A percentile compares a stretch with the other conserved stretches of the same genome.
Conservation (phyloP, 192 early-diverging fungal species). For the Umbelopsis sp. region DNA sequence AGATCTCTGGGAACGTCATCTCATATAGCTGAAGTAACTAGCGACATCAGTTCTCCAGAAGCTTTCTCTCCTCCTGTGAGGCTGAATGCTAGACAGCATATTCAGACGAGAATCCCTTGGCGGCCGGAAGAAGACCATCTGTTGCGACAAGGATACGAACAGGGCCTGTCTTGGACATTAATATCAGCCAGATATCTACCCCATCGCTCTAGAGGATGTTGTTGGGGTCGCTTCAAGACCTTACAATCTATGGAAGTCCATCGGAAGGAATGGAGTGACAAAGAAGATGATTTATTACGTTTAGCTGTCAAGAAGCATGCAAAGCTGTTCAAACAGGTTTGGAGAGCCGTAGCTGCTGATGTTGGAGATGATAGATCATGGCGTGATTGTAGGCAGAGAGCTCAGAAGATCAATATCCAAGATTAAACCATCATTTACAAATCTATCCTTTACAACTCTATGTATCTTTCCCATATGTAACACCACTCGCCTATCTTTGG, state of each 20-base stretch:
- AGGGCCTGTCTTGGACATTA: constrained; percentile 35
- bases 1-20: background rate
- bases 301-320: constrained; percentile 29
- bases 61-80: background rate
- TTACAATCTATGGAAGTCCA: constrained; percentile 25
- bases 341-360: constrained; percentile 31
- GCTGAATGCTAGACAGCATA: background rate
- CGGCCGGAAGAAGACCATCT: constrained; percentile 30
- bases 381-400: constrained; percentile 29
- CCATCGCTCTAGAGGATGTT: constrained; percentile 38
- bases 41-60: constrained; percentile 3
- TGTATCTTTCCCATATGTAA: constrained; percentile 8
- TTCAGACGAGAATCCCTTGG: constrained; percentile 36
- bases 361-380: constrained; percentile 23
- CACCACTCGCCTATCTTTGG: background rate
- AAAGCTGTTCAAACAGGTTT: constrained; percentile 35
- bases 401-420: constrained; percentile 15
- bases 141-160: constrained; percentile 32
- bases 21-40: background rate
- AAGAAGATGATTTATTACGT: constrained; percentile 22
- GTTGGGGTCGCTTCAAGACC: constrained; percentile 38
- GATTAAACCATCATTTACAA: background rate
- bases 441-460: background rate
- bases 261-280: constrained; percentile 23
- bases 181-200: constrained; percentile 34